phyloP scores from a whole-genome alignment of 345 rosid species.

The Citrus cavaleriei region DNA sequence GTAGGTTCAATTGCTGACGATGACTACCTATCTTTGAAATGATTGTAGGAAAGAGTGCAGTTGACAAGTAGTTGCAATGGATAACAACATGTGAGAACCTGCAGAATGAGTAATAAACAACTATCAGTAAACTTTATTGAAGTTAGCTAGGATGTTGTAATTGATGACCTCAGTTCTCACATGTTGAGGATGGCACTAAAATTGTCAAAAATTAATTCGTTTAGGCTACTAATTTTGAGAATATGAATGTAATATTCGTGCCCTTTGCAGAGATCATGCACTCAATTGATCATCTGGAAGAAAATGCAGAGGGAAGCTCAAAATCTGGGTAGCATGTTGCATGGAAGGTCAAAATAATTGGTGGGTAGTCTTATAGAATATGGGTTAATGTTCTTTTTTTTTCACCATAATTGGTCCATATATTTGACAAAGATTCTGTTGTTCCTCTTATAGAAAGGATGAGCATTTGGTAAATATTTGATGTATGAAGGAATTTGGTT shows the following conservation, averaged over 20 bases:
- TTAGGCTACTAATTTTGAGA: background rate
- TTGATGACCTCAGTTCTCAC: background rate
- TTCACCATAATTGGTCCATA: background rate
- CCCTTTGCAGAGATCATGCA: background rate
- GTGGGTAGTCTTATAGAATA: background rate
- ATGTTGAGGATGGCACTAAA: background rate
- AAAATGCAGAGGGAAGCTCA: background rate
- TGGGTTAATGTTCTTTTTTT: background rate
- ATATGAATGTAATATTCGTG: background rate
- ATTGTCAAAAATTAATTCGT: background rate
- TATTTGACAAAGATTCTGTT: background rate
- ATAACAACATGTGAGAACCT: background rate
- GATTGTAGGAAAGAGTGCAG: background rate
- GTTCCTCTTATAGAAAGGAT: background rate
- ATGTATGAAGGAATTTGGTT: background rate
- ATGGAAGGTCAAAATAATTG: background rate
- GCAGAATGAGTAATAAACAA: conserved; percentile 3
- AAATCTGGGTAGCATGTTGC: background rate
- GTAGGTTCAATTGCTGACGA: background rate
- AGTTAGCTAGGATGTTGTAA: background rate
- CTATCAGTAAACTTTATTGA: background rate
- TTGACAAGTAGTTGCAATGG: background rate
- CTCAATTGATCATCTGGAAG: background rate
- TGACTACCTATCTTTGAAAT: background rate
- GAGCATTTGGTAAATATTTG: background rate